Evolutionary conservation across 2,329 filamentous ascomycete genomes (phyloP).

Genomic region (Aureobasidium uvarum): DNA sequence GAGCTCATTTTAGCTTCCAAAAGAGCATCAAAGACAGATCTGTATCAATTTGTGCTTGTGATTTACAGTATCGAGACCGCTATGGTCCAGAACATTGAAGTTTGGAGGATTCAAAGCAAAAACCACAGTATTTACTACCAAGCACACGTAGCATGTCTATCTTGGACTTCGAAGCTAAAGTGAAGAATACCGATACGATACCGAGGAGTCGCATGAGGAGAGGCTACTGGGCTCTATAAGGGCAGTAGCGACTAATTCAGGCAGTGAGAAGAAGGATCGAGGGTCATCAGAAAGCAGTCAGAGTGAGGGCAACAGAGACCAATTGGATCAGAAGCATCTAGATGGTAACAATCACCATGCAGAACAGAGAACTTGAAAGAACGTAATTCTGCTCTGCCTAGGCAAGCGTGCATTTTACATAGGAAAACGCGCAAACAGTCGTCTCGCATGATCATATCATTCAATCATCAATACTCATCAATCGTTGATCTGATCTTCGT

Average conservation of each 20-base stretch:
- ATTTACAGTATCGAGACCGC: background rate
- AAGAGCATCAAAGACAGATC: background rate
- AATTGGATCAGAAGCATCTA: background rate
- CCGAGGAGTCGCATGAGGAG: no score
- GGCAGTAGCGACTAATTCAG: no score
- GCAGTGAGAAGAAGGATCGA: no score
- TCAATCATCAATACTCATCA: constrained; percentile 18
- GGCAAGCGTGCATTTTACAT: background rate
- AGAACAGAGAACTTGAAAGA: background rate
- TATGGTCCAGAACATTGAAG: no score
- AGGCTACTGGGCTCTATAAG: no score
- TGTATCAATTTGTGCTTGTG: background rate
- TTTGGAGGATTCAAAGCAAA: background rate
- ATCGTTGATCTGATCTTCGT: constrained; percentile 6
- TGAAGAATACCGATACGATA: no score
- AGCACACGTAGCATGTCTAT: no score
- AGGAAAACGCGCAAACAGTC: background rate
- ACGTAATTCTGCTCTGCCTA: background rate
- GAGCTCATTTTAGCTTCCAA: background rate
- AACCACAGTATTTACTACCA: background rate
- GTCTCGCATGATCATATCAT: background rate
- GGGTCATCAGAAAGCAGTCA: no score
- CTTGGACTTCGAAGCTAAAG: no score
- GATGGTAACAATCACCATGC: background rate
- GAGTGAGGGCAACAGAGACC: no score